Evolutionary conservation across 371 early-diverging fungal species (phyloP).

Genomic region (Circinella umbellata): DNA sequence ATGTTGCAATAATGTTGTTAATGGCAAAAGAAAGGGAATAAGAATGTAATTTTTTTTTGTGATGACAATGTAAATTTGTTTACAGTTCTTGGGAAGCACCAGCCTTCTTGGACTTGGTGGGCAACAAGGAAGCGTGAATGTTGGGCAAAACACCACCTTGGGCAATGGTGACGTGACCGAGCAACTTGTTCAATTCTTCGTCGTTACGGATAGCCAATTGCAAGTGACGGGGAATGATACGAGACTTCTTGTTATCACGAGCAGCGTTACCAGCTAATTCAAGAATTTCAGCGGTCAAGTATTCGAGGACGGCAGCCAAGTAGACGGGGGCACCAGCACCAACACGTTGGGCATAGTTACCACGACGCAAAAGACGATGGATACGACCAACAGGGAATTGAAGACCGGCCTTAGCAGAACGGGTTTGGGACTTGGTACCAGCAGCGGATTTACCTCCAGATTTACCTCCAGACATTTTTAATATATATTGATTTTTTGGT

Average conservation of each 20-base stretch:
- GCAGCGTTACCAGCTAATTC: slow-evolving; percentile 94
- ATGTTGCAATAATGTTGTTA: neutral
- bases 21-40: neutral
- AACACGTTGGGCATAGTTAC: slow-evolving; percentile 92
- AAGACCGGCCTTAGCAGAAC: slow-evolving; percentile 83
- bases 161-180: slow-evolving; percentile 81
- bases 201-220: slow-evolving; percentile 92
- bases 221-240: slow-evolving; percentile 87
- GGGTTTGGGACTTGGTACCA: slow-evolving; percentile 57
- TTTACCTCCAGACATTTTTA: slow-evolving; percentile 62
- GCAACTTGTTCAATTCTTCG: slow-evolving; percentile 92
- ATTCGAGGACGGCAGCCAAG: slow-evolving; percentile 91
- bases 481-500: slow-evolving; percentile 16
- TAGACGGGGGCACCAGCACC: slow-evolving; percentile 93
- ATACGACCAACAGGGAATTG: slow-evolving; percentile 96
- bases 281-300: slow-evolving; percentile 92
- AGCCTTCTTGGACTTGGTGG: slow-evolving; percentile 70
- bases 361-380: slow-evolving; percentile 90
- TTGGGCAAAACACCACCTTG: slow-evolving; percentile 86
- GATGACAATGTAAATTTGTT: slow-evolving; percentile 9
- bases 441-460: slow-evolving; percentile 67
- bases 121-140: slow-evolving; percentile 71
- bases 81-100: slow-evolving; percentile 46
- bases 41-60: slow-evolving; percentile 1
- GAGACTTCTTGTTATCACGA: slow-evolving; percentile 91